phyloP scores from a whole-genome alignment of 768 basidiomycete species.

The Lactifluus piperatus region DNA sequence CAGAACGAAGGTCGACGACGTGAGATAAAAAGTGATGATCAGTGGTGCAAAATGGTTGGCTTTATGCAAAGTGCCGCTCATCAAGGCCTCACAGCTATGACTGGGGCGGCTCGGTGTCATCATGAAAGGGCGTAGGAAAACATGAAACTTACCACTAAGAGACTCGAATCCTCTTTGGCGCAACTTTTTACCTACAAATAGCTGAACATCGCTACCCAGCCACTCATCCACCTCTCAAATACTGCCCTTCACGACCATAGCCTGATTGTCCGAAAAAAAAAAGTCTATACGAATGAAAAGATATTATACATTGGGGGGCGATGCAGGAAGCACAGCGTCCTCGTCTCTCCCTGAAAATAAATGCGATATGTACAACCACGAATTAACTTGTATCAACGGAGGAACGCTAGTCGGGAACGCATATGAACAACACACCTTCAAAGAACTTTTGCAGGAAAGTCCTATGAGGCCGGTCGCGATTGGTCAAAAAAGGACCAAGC shows the following conservation, averaged over 20 bases:
- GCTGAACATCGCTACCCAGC: not conserved
- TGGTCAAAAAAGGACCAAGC: slow-evolving; percentile 55
- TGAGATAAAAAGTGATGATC: slow-evolving; percentile 4
- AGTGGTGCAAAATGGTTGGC: slow-evolving; percentile 21
- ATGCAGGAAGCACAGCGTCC: slow-evolving; percentile 52
- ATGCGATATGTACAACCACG: not conserved
- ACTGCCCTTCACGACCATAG: not conserved
- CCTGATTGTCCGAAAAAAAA: slow-evolving; percentile 12
- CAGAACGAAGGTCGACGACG: not conserved
- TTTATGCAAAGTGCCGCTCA: slow-evolving; percentile 20
- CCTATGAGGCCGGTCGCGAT: slow-evolving; percentile 37
- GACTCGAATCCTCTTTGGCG: not conserved
- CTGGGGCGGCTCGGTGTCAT: slow-evolving; percentile 22
- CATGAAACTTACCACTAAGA: not conserved
- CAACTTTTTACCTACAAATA: not conserved
- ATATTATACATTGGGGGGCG: slow-evolving; percentile 18
- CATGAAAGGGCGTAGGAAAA: not conserved
- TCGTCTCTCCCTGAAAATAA: slow-evolving; percentile 65
- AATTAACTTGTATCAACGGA: slow-evolving; percentile 2
- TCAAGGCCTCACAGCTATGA: slow-evolving; percentile 21
- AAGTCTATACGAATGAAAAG: slow-evolving; percentile 10
- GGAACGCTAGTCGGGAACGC: not conserved
- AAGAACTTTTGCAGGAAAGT: slow-evolving; percentile 82
- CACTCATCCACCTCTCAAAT: not conserved
- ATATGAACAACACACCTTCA: slow-evolving; percentile 46